Evolutionary conservation across 208 protist genomes (phyloP), one percentile per base, ranked within the genome.

Genomic region (Crithidia mellificae): DNA sequence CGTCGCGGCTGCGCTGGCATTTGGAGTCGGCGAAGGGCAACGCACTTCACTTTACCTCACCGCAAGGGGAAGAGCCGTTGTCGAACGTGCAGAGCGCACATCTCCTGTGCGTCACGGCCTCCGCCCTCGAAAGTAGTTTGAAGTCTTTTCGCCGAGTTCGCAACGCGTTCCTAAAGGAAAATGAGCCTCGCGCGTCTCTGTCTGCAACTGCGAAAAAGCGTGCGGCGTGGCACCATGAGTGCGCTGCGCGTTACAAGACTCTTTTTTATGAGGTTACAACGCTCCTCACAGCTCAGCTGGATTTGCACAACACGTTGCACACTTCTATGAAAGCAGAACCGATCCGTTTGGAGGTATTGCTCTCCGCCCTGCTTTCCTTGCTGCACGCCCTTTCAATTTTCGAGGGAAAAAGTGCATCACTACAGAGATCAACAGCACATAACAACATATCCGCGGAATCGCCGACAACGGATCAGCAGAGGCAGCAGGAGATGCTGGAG

Each of bases 91-190:
- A 41, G 12, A 24, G 25, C 3, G 24, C 61, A 29, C 62, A 57
- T n/a, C 6, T 43, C 1, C 20, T 75, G 24, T 64, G 52, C 4
- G 27, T 68, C 15, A 7, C 67, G 15, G 62, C 62, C 0, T 50
- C 58, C 4, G 47, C 59, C n/a, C 2, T 74, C 22, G 68, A 74
- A 43, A 58, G 58, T 2, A 67, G 68, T 25, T 0, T 47, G 20
- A 50, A 22, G 15, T 50, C 39, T 6, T 62, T 32, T 7, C 22
- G 19, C 24, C 15, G 36, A 22, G 15, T 24, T 5, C 22, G 22
- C 1, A 49, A 0, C 2, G 36, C 39, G 8, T 46, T 1, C 14
- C 7, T 50, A 11, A 27, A 8, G 7, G 34, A 41, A 56, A 7
- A 3, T 1, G 4, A 0, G 27, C 22, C 12, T n/a, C 17, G 12